Base-by-base conservation (phyloP, 2,329 filamentous ascomycete species). In the Rutstroemia sydowiana region DNA sequence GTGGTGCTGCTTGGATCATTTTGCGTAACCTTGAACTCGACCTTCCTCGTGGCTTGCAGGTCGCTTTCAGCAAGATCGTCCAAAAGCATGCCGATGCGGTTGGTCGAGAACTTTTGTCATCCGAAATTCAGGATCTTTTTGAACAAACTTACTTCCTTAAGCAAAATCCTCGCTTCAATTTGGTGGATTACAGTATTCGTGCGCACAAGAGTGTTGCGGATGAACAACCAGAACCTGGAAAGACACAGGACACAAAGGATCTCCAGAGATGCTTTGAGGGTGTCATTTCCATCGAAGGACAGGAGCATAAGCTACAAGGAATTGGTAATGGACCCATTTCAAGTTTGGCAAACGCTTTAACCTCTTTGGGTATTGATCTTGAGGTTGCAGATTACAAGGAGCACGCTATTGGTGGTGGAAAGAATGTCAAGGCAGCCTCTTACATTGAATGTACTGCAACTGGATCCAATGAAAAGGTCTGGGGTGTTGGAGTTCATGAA, bases 371-470 rank as follows among this genome's bases (percentile, higher is more conserved):
- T 53, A 85, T 97, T 57, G 85, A 95, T 64, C 75, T 97, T 21
- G 92, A 97, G 65, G 89, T 97, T 47, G 81, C 84, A 42, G 89
- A 96, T 68, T 97, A 97, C 75, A 95, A 95, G 75, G 93, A 97
- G 70, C 92, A 97, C 71, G 86, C 91, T 26, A 90, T 97, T 61
- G 89, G 89, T 59, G 75, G 77, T 47, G 88, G 88, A 55, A 80
- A 82, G 52, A 81, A 89, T 55, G 88, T 92, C 59, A 95, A 95
- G 74, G 92, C 92, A n/a, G 92, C 90, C 2, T 88, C 91, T 2
- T 97, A 95, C 67, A 95, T 97, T 58, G 88, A 96, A 69, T 95
- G 90, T 70, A 90, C 79, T 26, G 77, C 83, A 18, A 71, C 78
- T 3, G 81, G 79, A 43, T 84, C 76, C 57, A 78, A 78, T 49